Evolutionary conservation across 1,284 basidiomycete genomes (phyloP), one percentile per base, ranked within the genome.

Genomic region (Marasmius oreades): DNA sequence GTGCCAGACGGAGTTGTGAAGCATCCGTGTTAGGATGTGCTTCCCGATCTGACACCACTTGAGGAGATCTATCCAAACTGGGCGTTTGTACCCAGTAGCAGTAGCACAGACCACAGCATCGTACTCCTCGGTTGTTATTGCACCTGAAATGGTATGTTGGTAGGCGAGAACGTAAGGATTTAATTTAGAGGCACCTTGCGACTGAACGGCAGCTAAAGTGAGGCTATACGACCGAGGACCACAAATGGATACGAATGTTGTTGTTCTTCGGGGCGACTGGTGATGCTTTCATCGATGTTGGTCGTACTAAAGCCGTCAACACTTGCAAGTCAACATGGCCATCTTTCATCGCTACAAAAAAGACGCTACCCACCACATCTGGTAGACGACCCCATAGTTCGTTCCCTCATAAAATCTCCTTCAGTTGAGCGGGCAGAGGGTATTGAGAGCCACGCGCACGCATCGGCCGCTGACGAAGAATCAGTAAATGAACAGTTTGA

Each of bases 351-450:
- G 53, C n/a, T n/a, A n/a, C n/a, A 39, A 56, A 54, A 20, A 33
- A 47, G 18, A 33, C 44, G 24, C 54, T n/a, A 61, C 73, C 61
- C 61, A 80, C 80, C 44, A 63, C 59, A 53, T 77, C 74, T 77
- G 76, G 60, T 80, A 83, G 16, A 84, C 77, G 28, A 83, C 80
- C 11, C 80, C 76, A 62, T 85, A 84, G 64, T 85, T 84, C 10
- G 82, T 82, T 37, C 68, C 67, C 59, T 74, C 73, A 57, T 82
- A 81, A n/a, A n/a, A n/a, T n/a, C 58, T 84, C 82, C 28, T 50
- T 28, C 10, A 28, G 28, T 33, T 50, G 47, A 3, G 47, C 47
- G 47, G 47, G 47, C 26, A 28, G 72, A 71, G 4, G 70, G 66
- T 12, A 77, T 61, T 26, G 68, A 67, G 64, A 73, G 80, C 70